Percentiles rank a stretch among this genome's conserved stretches.
Conservation (phyloP, 768 basidiomycete species). For the Xerocomellus amylosporus region DNA sequence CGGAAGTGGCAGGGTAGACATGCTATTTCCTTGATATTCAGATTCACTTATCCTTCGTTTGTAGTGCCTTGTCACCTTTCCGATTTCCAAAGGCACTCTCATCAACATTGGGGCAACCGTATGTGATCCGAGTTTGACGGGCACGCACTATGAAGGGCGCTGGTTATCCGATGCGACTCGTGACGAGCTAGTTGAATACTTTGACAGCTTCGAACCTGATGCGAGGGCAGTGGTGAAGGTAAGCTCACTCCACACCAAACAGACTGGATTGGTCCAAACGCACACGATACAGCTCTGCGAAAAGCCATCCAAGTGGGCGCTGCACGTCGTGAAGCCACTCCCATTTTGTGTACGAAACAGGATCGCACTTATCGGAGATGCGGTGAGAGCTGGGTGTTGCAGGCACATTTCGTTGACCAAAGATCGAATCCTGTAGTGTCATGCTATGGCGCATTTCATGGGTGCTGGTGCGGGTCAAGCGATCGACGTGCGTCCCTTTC, state of each 20-base stretch:
- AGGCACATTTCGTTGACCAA: neutral
- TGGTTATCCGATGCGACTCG: constrained; percentile 28
- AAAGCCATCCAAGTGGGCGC: constrained; percentile 41
- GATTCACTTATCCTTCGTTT: neutral
- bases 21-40: neutral
- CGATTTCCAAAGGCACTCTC: constrained; percentile 35
- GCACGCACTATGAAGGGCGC: constrained; percentile 32
- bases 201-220: constrained; percentile 38
- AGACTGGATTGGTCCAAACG: neutral
- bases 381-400: constrained; percentile 24
- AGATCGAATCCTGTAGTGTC: constrained; percentile 5
- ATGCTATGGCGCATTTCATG: constrained; percentile 25
- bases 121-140: constrained; percentile 28
- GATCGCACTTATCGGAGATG: constrained; percentile 50
- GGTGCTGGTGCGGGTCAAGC: constrained; percentile 28
- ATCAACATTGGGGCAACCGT: constrained; percentile 38
- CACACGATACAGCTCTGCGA: constrained; percentile 31
- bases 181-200: constrained; percentile 34
- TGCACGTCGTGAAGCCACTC: constrained; percentile 42
- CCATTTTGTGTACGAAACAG: constrained; percentile 38
- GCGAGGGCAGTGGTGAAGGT: constrained; percentile 31
- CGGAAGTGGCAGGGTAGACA: constrained; percentile 7
- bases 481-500: constrained; percentile 17
- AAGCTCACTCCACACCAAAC: neutral
- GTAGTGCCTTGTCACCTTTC: constrained; percentile 41